Evolutionary conservation across 768 basidiomycete genomes (phyloP).

Genomic region (Coprinopsis sp.): DNA sequence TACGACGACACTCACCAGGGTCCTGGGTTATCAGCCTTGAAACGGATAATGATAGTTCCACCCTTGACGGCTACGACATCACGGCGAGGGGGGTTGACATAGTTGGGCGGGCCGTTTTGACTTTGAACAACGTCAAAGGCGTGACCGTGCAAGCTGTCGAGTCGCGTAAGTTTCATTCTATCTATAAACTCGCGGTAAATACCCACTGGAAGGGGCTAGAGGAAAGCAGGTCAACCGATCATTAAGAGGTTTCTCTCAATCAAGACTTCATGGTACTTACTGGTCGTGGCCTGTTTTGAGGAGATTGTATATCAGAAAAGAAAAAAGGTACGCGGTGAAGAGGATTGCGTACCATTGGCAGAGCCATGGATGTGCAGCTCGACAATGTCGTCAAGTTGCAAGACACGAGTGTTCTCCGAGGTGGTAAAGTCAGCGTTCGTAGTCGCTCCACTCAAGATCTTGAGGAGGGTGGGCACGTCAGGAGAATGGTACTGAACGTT

Average conservation of each 20-base stretch:
- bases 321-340: neutral
- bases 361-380: constrained; percentile 23
- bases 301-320: neutral
- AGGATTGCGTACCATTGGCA: constrained; percentile 15
- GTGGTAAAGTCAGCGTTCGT: constrained; percentile 17
- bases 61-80: constrained; percentile 14
- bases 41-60: constrained; percentile 16
- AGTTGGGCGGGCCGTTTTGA: constrained; percentile 3
- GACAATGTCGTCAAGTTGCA: constrained; percentile 22
- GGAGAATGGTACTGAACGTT: constrained; percentile 26
- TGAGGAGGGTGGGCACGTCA: constrained; percentile 18
- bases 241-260: neutral
- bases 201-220: neutral
- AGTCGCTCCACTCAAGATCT: constrained; percentile 23
- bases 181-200: neutral
- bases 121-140: constrained; percentile 12
- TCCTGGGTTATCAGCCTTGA: constrained; percentile 22
- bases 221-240: neutral
- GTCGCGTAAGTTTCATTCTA: neutral
- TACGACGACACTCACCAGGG: constrained; percentile 15
- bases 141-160: constrained; percentile 12
- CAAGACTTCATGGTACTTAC: neutral
- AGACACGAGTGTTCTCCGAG: constrained; percentile 24
- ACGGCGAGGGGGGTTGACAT: constrained; percentile 13
- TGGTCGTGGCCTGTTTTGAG: neutral